These are phyloP conservation scores for Spergularia bocconei DNA, from an alignment of 148 eudicot species.

Conservation along the genomic window DNA sequence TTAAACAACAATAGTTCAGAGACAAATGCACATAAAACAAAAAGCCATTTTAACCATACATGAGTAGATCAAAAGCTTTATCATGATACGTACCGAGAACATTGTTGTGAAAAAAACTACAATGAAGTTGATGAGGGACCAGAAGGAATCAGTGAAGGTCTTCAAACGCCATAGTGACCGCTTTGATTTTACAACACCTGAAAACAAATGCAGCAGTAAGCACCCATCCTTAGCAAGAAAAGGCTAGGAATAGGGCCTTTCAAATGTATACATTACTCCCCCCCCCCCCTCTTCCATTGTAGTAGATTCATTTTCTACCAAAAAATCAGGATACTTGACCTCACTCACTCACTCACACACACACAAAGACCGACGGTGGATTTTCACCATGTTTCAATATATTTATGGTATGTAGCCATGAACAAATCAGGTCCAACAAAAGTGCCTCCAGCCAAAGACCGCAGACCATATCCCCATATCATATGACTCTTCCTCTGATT, in stretches of 20 bases:
- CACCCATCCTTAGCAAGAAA: conserved; percentile 5
- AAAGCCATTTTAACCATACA: neutral
- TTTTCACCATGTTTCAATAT: neutral
- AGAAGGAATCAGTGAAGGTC: conserved; percentile 75
- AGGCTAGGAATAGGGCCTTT: neutral
- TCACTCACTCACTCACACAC: neutral
- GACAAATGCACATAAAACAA: neutral
- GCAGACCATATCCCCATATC: no score
- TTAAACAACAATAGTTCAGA: no score
- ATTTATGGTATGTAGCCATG: neutral
- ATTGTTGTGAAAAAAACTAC: conserved; percentile 71
- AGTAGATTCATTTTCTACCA: no score
- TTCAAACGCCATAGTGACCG: conserved; percentile 78
- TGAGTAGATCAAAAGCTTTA: neutral
- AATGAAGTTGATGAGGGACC: conserved; percentile 60
- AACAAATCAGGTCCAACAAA: neutral
- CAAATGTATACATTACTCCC: neutral
- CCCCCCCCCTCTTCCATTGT: neutral
- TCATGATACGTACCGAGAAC: conserved; percentile 65
- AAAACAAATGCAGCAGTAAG: neutral
- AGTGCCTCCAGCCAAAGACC: no score
- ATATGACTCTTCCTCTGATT: neutral
- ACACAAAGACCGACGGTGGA: neutral
- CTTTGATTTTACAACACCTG: conserved; percentile 85
- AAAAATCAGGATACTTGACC: no score